Conservation (phyloP, 2,329 filamentous ascomycete genomes). For the Shiraia bambusicola region DNA sequence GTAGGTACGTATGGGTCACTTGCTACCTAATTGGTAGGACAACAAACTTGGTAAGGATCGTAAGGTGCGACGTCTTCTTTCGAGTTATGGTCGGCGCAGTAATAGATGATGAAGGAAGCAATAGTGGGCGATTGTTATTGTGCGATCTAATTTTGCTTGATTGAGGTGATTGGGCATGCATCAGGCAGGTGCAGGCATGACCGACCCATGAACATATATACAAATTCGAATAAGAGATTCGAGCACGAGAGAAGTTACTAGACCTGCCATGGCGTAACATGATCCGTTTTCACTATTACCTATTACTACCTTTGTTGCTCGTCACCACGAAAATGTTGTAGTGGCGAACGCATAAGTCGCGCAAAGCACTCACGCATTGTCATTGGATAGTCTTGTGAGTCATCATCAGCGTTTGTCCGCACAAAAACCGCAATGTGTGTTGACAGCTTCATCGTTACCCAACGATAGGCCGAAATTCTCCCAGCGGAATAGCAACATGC, state of each 20-base stretch:
- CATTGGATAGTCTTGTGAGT: slow-evolving; percentile 7
- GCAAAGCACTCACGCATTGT: slow-evolving; percentile 15
- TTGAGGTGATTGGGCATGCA: slow-evolving; percentile 19
- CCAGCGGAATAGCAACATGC: slow-evolving; percentile 1
- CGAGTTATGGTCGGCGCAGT: slow-evolving; percentile 15
- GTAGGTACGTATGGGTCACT: slow-evolving; percentile 1
- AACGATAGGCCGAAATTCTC: not conserved
- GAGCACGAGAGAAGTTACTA: no score
- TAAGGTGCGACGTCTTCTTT: slow-evolving; percentile 4
- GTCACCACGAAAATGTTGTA: not conserved
- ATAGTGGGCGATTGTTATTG: slow-evolving; percentile 18
- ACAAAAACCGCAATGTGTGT: slow-evolving; percentile 16
- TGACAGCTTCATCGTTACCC: not conserved
- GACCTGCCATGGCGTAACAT: slow-evolving; percentile 1
- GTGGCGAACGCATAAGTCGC: slow-evolving; percentile 27
- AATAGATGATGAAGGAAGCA: slow-evolving; percentile 11
- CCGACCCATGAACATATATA: not conserved
- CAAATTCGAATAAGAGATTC: not conserved
- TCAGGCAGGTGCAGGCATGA: slow-evolving; percentile 7
- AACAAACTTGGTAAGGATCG: slow-evolving; percentile 5
- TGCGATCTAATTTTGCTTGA: slow-evolving; percentile 25
- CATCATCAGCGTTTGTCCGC: slow-evolving; percentile 10
- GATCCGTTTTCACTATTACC: slow-evolving; percentile 18
- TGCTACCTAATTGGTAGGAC: slow-evolving; percentile 16
- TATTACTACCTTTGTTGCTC: slow-evolving; percentile 5